phyloP scores from a whole-genome alignment of 2,329 filamentous ascomycete species.

The Pseudogymnoascus sp. region DNA sequence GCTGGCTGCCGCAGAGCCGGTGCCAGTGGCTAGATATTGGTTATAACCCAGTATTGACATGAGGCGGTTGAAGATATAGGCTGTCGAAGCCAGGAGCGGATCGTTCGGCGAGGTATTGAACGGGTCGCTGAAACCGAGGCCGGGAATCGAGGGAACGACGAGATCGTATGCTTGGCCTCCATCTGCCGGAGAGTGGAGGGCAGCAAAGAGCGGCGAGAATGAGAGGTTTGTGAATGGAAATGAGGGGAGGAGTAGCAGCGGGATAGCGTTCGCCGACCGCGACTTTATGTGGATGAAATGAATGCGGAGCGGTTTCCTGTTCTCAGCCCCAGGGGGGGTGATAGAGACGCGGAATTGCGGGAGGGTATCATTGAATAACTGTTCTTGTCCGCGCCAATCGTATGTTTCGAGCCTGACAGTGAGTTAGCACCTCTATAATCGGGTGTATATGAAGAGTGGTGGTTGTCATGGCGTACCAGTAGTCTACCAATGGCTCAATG shows the following conservation, averaged over 20 bases:
- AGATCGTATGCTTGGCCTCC: conserved; percentile 53
- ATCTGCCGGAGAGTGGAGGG: conserved; percentile 48
- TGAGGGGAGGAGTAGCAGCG: conserved; percentile 57
- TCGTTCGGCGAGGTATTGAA: conserved; percentile 31
- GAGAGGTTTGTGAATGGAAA: conserved; percentile 61
- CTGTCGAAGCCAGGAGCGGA: conserved; percentile 46
- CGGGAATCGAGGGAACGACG: conserved; percentile 60
- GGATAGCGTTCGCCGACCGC: conserved; percentile 46
- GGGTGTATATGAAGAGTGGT: not conserved
- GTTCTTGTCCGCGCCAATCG: conserved; percentile 56
- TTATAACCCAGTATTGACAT: conserved; percentile 56
- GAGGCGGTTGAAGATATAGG: conserved; percentile 48
- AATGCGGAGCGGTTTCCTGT: conserved; percentile 41
- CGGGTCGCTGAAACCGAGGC: conserved; percentile 61
- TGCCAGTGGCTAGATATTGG: conserved; percentile 51
- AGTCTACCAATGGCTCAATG: conserved; percentile 60
- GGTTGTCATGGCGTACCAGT: conserved; percentile 41
- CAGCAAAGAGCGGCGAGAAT: conserved; percentile 47
- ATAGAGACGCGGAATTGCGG: conserved; percentile 59
- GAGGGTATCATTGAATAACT: conserved; percentile 49
- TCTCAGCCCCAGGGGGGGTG: conserved; percentile 31
- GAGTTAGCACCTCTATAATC: not conserved
- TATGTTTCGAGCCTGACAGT: conserved; percentile 55
- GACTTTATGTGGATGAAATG: conserved; percentile 61
- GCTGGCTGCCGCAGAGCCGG: conserved; percentile 41